A percentile compares a stretch with the other conserved stretches of the same genome.
phyloP scores from a whole-genome alignment of 2,329 filamentous ascomycete genomes.

The Paraconiothyrium sp. region DNA sequence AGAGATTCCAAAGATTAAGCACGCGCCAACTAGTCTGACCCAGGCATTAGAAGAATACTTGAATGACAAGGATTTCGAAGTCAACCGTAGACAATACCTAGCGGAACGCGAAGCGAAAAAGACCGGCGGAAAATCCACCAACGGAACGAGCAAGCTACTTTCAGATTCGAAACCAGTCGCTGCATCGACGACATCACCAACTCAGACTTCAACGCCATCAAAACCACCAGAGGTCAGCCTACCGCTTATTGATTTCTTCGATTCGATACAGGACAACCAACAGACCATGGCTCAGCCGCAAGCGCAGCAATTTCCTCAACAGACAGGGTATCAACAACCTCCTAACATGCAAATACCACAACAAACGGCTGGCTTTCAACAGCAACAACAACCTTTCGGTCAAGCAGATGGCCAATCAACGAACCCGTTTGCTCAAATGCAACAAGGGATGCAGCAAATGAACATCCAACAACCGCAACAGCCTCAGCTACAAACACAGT shows the following conservation, averaged over 20 bases:
- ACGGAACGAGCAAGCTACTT: conserved; percentile 49
- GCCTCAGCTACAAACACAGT: conserved; percentile 64
- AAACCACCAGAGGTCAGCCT: conserved; percentile 35
- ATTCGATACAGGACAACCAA: conserved; percentile 46
- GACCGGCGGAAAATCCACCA: conserved; percentile 54
- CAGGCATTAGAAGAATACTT: conserved; percentile 93
- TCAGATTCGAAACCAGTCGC: conserved; percentile 43
- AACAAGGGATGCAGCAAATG: conserved; percentile 66
- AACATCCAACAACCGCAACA: conserved; percentile 38
- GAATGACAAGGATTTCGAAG: conserved; percentile 92
- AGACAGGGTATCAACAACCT: conserved; percentile 34
- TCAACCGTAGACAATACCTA: conserved; percentile 90
- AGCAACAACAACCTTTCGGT: conserved; percentile 61
- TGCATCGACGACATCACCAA: conserved; percentile 37
- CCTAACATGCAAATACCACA: conserved; percentile 52
- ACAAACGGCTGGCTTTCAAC: conserved; percentile 46
- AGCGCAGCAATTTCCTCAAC: conserved; percentile 46
- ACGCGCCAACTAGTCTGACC: conserved; percentile 91
- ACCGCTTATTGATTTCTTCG: conserved; percentile 47
- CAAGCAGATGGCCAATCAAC: conserved; percentile 70
- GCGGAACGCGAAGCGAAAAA: conserved; percentile 82
- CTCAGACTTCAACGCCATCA: conserved; percentile 30
- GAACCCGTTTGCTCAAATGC: conserved; percentile 94
- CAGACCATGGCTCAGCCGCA: conserved; percentile 48
- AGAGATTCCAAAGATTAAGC: conserved; percentile 96